Conservation (phyloP, 495 filamentous ascomycete species). For the Tuber borchii region DNA sequence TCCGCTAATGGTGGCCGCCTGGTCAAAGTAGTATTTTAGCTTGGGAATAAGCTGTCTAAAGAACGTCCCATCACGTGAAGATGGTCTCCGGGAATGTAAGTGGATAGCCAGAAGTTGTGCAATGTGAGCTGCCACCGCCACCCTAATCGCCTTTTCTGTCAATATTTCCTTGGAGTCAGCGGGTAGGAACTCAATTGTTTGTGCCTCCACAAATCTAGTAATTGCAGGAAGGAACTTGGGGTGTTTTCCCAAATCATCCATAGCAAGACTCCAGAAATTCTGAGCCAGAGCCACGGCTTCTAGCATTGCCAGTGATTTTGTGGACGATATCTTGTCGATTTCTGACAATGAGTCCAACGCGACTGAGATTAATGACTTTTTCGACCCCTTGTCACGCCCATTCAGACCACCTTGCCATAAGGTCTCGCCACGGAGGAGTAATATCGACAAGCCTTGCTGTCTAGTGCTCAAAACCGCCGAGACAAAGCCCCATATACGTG, state of each 20-base stretch:
- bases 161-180: slow-evolving; percentile 46
- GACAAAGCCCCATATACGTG: slow-evolving; percentile 74
- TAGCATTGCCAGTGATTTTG: slow-evolving; percentile 63
- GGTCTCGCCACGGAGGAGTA: slow-evolving; percentile 79
- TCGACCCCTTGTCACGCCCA: slow-evolving; percentile 48
- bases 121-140: slow-evolving; percentile 67
- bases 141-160: slow-evolving; percentile 54
- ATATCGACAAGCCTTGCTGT: slow-evolving; percentile 92
- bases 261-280: slow-evolving; percentile 89
- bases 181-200: slow-evolving; percentile 50
- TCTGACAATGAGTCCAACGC: slow-evolving; percentile 68
- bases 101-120: slow-evolving; percentile 89
- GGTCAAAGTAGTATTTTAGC: slow-evolving; percentile 66
- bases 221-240: slow-evolving; percentile 62
- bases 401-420: slow-evolving; percentile 59
- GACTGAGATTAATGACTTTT: slow-evolving; percentile 61
- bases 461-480: slow-evolving; percentile 80
- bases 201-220: slow-evolving; percentile 58
- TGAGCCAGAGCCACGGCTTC: slow-evolving; percentile 79
- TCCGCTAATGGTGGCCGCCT: slow-evolving; percentile 62
- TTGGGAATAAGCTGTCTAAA: slow-evolving; percentile 63
- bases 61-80: slow-evolving; percentile 56
- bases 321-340: slow-evolving; percentile 57
- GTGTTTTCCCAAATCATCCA: slow-evolving; percentile 67
- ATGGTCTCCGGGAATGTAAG: slow-evolving; percentile 70